Percentiles rank a stretch among this genome's conserved stretches.
Evolutionary conservation across 345 rosid genomes (phyloP).

Genomic region (Moricandia arvensis): DNA sequence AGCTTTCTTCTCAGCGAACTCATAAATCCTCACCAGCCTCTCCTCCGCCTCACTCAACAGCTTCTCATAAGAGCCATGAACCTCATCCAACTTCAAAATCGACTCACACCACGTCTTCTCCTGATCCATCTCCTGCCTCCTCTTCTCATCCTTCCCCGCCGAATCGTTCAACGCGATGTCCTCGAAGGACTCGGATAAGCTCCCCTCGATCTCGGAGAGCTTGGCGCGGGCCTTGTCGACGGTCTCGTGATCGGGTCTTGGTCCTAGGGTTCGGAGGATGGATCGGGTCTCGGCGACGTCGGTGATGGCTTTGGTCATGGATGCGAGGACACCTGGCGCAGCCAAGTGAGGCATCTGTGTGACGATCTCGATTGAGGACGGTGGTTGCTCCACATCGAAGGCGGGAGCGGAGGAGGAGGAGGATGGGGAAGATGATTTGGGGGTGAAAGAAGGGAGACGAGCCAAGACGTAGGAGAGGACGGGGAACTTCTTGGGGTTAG

Average conservation of each 20-base stretch:
- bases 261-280: conserved; percentile 76
- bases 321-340: conserved; percentile 66
- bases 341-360: conserved; percentile 65
- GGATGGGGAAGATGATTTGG: background rate
- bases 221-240: conserved; percentile 68
- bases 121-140: conserved; percentile 59
- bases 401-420: conserved; percentile 29
- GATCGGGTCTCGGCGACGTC: conserved; percentile 88
- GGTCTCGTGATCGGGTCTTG: conserved; percentile 90
- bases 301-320: conserved; percentile 71
- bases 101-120: conserved; percentile 51
- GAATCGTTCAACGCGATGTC: conserved; percentile 57
- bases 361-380: conserved; percentile 34
- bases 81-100: conserved; percentile 70
- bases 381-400: conserved; percentile 41
- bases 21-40: conserved; percentile 12
- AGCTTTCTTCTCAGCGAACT: background rate
- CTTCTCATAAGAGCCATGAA: conserved; percentile 74
- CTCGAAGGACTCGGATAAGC: conserved; percentile 64
- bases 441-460: conserved; percentile 66
- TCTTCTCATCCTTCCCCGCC: conserved; percentile 40
- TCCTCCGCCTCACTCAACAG: conserved; percentile 39
- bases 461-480: conserved; percentile 86
- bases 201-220: conserved; percentile 55
- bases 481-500: conserved; percentile 75